Evolutionary conservation across 2,329 filamentous ascomycete species (phyloP), one percentile per base, ranked within the genome.

Genomic region (Venturia asperata): DNA sequence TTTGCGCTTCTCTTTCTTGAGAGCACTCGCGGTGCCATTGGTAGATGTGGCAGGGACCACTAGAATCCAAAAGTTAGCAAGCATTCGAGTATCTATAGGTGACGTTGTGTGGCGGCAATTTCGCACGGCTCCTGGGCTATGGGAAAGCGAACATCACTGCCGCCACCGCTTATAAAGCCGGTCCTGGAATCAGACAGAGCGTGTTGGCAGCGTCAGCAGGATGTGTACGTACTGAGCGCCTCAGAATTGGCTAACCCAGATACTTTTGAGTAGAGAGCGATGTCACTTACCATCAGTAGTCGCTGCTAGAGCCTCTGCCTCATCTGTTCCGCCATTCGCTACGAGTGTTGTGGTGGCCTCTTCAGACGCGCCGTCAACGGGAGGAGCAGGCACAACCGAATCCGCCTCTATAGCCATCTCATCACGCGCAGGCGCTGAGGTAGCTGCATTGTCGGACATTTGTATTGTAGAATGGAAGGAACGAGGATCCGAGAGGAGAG

Each of bases 1-100:
- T 82, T 94, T 94, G 79, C 91, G 89, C 75, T 80, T 83, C 45
- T 74, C 71, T 62, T 71, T 72, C 71, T 85, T 85, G 67, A 79
- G 78, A n/a, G 41, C 27, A 45, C 37, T 21, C 27, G 30, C 5
- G 7, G 58, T 42, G 61, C 64, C 64, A 34, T 66, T 66, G 42
- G 64, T 49, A 27, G 58, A 39, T 17, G 56, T 17, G 56, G 30
- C 39, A 47, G 64, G 30, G 55, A 27, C 47, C 37, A 43, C 42
- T 43, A 30, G 30, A 24, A 39, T 52, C 27, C n/a, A 58, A 34
- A 56, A 37, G 37, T 58, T n/a, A 58, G 52, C 30, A 37, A 58
- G 37, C 52, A 11, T 58, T 37, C 52, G 21, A n/a, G 27, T 10
- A 58, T 37, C 37, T 58, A 37, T 27, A 58, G n/a, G 52, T 27